Evolutionary conservation across 169 alveolate genomes (phyloP).

Genomic region (Cryptosporidium tyzzeri): DNA sequence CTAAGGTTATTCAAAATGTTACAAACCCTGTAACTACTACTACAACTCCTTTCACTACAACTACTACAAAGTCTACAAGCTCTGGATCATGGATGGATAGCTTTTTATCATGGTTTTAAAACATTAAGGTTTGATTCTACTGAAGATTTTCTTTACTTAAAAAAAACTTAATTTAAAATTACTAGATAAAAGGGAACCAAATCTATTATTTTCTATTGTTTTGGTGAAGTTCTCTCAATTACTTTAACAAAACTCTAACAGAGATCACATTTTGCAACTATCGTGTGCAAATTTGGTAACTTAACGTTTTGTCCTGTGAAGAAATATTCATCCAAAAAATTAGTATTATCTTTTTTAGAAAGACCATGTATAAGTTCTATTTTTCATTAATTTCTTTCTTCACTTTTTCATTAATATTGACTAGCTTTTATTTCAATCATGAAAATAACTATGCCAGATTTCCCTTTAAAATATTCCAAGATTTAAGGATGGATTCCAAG

Average conservation of each 20-base stretch:
- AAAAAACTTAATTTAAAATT: not conserved
- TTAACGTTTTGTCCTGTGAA: not conserved
- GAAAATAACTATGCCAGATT: not conserved
- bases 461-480: not conserved
- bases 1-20: not conserved
- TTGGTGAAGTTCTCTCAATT: not conserved
- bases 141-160: not conserved
- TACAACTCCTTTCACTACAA: conserved; percentile 1
- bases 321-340: not conserved
- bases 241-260: not conserved
- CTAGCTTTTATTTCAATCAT: not conserved
- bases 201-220: not conserved
- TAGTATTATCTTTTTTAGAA: too few relatives aligned
- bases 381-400: not conserved
- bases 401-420: not conserved
- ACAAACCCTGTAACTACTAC: conserved; percentile 33
- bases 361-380: not conserved
- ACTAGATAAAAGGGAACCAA: not conserved
- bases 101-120: conserved; percentile 50
- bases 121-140: not conserved
- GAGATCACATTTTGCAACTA: not conserved
- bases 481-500: not conserved
- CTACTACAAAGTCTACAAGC: conserved; percentile 16
- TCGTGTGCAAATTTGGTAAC: conserved; percentile 9
- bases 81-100: conserved; percentile 24